Evolutionary conservation across 2,329 filamentous ascomycete species (phyloP).

Genomic region (Venturia pyrina): DNA sequence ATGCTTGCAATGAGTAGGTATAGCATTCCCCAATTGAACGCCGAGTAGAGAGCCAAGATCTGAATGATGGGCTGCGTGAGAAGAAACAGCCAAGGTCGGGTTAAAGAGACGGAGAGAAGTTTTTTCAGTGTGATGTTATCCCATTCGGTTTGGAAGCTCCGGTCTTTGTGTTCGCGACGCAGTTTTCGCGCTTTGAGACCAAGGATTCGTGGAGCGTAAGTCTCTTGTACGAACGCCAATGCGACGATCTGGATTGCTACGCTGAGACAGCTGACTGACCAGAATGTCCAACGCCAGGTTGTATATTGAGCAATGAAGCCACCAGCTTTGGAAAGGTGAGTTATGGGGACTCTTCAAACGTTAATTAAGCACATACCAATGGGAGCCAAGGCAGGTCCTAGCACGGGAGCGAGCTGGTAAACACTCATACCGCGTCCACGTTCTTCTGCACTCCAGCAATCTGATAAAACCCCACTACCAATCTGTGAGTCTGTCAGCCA

Average conservation of each 20-base stretch:
- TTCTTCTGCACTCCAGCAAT: slow-evolving; percentile 51
- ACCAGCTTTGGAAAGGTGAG: slow-evolving; percentile 33
- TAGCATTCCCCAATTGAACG: slow-evolving; percentile 26
- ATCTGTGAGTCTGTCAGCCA: slow-evolving; percentile 29
- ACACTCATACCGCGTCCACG: slow-evolving; percentile 52
- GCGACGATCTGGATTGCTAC: slow-evolving; percentile 51
- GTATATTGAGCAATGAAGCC: slow-evolving; percentile 53
- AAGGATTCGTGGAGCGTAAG: slow-evolving; percentile 38
- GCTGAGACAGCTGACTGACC: slow-evolving; percentile 52
- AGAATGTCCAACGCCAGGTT: slow-evolving; percentile 68
- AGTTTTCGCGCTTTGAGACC: slow-evolving; percentile 35
- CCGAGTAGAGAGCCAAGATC: slow-evolving; percentile 43
- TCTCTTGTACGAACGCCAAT: slow-evolving; percentile 51
- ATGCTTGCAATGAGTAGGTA: slow-evolving; percentile 31
- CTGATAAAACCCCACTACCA: slow-evolving; percentile 33
- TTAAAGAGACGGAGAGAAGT: slow-evolving; percentile 29
- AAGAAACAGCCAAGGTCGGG: slow-evolving; percentile 47
- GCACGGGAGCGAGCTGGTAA: slow-evolving; percentile 52
- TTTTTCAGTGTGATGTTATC: slow-evolving; percentile 43
- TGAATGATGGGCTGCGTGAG: slow-evolving; percentile 51
- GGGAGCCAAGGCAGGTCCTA: slow-evolving; percentile 56
- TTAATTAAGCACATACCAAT: no score
- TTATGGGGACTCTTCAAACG: not conserved
- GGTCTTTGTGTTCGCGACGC: slow-evolving; percentile 40
- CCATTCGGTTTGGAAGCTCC: slow-evolving; percentile 31